A percentile compares a stretch with the other conserved stretches of the same genome.
These are phyloP conservation scores for Geotrichum reessii DNA, from an alignment of 1,139 yeast species.

Conservation along the genomic window DNA sequence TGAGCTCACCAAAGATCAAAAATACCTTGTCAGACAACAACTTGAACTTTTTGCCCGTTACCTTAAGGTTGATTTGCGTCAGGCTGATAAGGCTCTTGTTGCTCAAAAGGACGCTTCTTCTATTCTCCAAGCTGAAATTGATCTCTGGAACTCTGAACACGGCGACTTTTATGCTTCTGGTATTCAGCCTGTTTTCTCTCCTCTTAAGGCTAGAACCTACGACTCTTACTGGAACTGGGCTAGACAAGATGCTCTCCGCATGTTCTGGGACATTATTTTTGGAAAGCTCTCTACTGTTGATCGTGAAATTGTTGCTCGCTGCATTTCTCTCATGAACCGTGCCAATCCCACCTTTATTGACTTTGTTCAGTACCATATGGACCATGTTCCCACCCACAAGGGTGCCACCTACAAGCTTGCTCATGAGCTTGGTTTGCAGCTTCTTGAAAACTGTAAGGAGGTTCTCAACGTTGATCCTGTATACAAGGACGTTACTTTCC, in stretches of 20 bases:
- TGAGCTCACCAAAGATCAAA: conserved; percentile 86
- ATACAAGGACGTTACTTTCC: conserved; percentile 87
- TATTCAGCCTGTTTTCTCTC: conserved; percentile 81
- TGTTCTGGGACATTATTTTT: conserved; percentile 93
- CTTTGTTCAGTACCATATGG: conserved; percentile 96
- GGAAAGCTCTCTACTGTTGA: conserved; percentile 87
- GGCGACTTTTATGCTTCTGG: conserved; percentile 95
- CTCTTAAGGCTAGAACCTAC: conserved; percentile 89
- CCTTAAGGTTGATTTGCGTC: conserved; percentile 83
- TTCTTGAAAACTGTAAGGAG: conserved; percentile 92
- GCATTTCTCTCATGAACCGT: conserved; percentile 96
- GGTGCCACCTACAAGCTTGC: conserved; percentile 89
- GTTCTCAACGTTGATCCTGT: conserved; percentile 79
- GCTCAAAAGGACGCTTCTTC: conserved; percentile 85
- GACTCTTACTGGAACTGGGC: conserved; percentile 99
- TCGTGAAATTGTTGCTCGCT: conserved; percentile 92
- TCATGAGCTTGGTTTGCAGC: conserved; percentile 82
- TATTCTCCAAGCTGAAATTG: conserved; percentile 81
- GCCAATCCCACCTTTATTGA: conserved; percentile 89
- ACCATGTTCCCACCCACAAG: conserved; percentile 80
- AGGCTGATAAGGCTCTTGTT: conserved; percentile 80
- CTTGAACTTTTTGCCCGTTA: conserved; percentile 91
- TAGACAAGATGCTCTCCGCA: conserved; percentile 87
- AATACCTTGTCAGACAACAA: conserved; percentile 87
- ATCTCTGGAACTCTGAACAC: conserved; percentile 87